Percentiles rank a stretch among this genome's conserved stretches.
Conservation (phyloP, 2,329 filamentous ascomycete genomes). For the Pyrenophora graminea region DNA sequence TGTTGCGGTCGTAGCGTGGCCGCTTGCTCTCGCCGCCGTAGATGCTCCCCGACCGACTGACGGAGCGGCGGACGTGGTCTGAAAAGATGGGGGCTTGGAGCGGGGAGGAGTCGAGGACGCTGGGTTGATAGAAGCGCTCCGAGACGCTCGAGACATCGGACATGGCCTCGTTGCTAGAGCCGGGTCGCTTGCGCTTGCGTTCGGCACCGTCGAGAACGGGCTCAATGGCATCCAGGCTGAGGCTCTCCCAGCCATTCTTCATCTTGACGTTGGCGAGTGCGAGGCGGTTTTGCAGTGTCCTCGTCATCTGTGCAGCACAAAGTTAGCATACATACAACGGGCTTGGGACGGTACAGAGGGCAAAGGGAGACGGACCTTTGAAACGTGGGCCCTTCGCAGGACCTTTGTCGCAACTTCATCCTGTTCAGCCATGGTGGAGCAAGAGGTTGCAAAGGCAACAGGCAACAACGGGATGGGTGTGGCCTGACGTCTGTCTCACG, state of each 20-base stretch:
- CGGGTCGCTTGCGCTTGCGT: constrained; percentile 71
- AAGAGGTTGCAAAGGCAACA: constrained; percentile 6
- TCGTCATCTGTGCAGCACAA: constrained; percentile 71
- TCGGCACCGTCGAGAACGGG: constrained; percentile 76
- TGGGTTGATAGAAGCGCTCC: constrained; percentile 71
- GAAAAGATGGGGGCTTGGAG: constrained; percentile 83
- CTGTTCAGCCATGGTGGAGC: constrained; percentile 40
- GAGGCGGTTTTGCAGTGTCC: constrained; percentile 88
- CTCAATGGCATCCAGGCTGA: constrained; percentile 84
- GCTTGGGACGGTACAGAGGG: constrained; percentile 13
- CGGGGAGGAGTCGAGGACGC: constrained; percentile 79
- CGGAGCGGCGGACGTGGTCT: constrained; percentile 68
- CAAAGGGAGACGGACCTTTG: constrained; percentile 42
- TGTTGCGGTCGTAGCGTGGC: constrained; percentile 37
- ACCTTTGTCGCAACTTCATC: constrained; percentile 51
- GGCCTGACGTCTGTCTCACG: constrained; percentile 34
- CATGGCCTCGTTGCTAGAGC: constrained; percentile 70
- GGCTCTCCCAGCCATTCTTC: constrained; percentile 91
- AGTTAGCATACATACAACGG: constrained; percentile 32
- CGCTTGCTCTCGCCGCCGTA: constrained; percentile 48
- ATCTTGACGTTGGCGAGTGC: constrained; percentile 97
- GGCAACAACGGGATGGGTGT: constrained; percentile 22
- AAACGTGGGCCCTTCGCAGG: constrained; percentile 50
- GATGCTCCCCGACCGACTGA: constrained; percentile 62
- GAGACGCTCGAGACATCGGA: constrained; percentile 87